A percentile compares a stretch with the other conserved stretches of the same genome.
phyloP scores from a whole-genome alignment of 371 early-diverging fungal species.

The Mucor velutinosus region DNA sequence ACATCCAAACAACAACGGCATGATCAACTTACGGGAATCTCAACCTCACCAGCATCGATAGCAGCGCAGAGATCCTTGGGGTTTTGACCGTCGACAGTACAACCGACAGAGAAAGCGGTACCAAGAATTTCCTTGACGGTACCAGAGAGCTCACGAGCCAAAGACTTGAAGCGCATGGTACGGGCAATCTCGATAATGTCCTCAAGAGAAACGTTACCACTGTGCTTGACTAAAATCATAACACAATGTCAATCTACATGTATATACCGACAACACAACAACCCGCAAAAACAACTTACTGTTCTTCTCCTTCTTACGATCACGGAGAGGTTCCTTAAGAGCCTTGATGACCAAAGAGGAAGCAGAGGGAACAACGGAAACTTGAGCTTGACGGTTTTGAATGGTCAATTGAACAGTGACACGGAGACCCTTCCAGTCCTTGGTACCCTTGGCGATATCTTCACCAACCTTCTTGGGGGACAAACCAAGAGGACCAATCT shows the following conservation, averaged over 20 bases:
- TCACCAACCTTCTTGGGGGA: constrained; percentile 99
- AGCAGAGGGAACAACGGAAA: constrained; percentile 97
- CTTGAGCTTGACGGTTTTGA: constrained; percentile 99
- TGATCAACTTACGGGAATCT: constrained; percentile 72
- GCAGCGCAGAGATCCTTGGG: constrained; percentile 51
- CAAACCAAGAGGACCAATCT: constrained; percentile 99
- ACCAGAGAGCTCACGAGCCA: constrained; percentile 86
- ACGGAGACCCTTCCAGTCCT: constrained; percentile 93
- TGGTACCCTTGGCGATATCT: constrained; percentile 96
- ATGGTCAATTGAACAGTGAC: constrained; percentile 95
- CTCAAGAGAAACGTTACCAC: constrained; percentile 88
- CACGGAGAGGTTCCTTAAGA: constrained; percentile 98
- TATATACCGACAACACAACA: not conserved
- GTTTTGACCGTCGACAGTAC: constrained; percentile 71
- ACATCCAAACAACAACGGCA: constrained; percentile 57
- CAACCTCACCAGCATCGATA: constrained; percentile 80
- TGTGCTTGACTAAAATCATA: constrained; percentile 80
- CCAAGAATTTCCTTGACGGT: constrained; percentile 99
- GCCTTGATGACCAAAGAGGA: constrained; percentile 98
- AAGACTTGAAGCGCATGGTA: constrained; percentile 93
- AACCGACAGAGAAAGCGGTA: constrained; percentile 98
- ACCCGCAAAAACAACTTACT: no score
- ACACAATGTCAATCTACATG: no score
- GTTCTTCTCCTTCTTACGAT: constrained; percentile 99
- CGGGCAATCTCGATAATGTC: constrained; percentile 98